These are phyloP conservation scores for Colletotrichum endophyticum DNA, from an alignment of 2,329 filamentous ascomycete genomes.

Conservation along the genomic window DNA sequence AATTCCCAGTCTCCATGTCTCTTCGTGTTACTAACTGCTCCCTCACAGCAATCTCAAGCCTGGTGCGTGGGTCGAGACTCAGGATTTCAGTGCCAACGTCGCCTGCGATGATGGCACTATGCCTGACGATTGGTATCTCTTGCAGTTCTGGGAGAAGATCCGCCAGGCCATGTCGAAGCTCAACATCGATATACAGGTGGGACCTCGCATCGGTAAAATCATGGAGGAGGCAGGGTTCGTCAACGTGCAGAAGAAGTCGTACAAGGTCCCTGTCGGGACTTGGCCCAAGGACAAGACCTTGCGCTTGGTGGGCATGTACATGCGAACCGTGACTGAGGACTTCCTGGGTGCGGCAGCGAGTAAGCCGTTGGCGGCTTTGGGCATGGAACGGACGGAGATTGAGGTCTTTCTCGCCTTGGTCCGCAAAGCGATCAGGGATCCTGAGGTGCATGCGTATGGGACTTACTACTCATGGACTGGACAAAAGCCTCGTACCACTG, in stretches of 20 bases:
- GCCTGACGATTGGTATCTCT: slow-evolving; percentile 19
- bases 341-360: neutral
- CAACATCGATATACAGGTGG: neutral
- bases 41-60: slow-evolving; percentile 33
- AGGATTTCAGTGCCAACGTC: slow-evolving; percentile 45
- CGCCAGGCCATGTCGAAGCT: neutral
- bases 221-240: slow-evolving; percentile 24
- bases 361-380: neutral
- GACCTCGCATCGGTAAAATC: slow-evolving; percentile 8
- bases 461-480: slow-evolving; percentile 33
- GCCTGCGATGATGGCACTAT: slow-evolving; percentile 38
- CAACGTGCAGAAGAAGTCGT: slow-evolving; percentile 17
- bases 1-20: fast-evolving
- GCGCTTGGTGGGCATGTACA: neutral
- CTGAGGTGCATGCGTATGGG: slow-evolving; percentile 44
- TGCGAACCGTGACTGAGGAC: neutral
- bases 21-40: neutral
- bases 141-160: neutral
- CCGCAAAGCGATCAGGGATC: slow-evolving; percentile 36
- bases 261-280: slow-evolving; percentile 18
- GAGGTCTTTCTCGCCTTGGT: slow-evolving; percentile 34
- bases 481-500: neutral
- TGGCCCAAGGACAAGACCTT: slow-evolving; percentile 41
- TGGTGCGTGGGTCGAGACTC: slow-evolving; percentile 49
- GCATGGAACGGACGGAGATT: slow-evolving; percentile 5